phyloP scores from a whole-genome alignment of 2,329 filamentous ascomycete species.

The Xylariaceae sp. region DNA sequence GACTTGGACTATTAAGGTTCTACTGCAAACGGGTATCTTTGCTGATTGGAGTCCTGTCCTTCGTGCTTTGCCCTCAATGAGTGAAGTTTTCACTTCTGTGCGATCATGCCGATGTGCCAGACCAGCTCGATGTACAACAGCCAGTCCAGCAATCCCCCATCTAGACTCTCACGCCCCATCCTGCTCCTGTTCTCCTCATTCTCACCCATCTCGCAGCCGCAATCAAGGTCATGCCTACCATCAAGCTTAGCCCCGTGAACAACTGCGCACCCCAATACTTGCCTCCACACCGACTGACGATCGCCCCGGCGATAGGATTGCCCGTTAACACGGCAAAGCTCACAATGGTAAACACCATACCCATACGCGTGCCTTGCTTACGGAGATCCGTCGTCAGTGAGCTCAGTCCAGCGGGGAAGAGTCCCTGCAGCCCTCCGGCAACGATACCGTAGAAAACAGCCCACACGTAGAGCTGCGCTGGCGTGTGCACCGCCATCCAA shows the following conservation, averaged over 20 bases:
- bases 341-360: slow-evolving; percentile 54
- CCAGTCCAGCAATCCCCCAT: no score
- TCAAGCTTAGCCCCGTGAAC: slow-evolving; percentile 41
- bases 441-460: slow-evolving; percentile 59
- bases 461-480: slow-evolving; percentile 56
- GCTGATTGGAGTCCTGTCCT: no score
- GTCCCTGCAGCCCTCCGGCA: slow-evolving; percentile 58
- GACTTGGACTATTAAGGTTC: no score
- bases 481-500: slow-evolving; percentile 54
- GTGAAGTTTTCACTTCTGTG: no score
- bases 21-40: no score
- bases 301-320: slow-evolving; percentile 46
- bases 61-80: no score
- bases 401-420: slow-evolving; percentile 61
- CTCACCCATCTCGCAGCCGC: slow-evolving; percentile 33
- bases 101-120: no score
- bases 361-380: slow-evolving; percentile 51
- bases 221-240: slow-evolving; percentile 38
- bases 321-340: slow-evolving; percentile 51
- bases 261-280: slow-evolving; percentile 44
- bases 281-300: slow-evolving; percentile 38
- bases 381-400: slow-evolving; percentile 48
- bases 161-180: background rate
- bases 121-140: no score
- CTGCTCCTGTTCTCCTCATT: slow-evolving; percentile 23